Conservation (phyloP, 371 early-diverging fungal species). For the Dichotomocladium elegans region DNA sequence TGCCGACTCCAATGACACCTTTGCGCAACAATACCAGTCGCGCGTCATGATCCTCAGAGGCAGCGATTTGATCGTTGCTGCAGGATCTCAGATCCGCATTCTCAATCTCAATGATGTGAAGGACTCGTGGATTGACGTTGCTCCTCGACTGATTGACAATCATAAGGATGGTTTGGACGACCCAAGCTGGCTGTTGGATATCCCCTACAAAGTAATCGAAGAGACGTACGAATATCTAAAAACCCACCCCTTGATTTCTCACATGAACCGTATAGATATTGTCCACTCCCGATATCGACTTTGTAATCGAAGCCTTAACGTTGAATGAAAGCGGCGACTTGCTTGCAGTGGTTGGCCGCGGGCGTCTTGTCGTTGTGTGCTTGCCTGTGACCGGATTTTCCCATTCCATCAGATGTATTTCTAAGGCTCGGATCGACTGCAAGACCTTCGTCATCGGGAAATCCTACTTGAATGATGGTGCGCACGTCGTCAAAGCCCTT, state of each 20-base stretch:
- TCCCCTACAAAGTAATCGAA: slow-evolving; percentile 38
- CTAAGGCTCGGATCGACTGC: slow-evolving; percentile 1
- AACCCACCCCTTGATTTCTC: background rate
- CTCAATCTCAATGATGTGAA: slow-evolving; percentile 34
- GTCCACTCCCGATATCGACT: slow-evolving; percentile 34
- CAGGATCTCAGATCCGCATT: slow-evolving; percentile 28
- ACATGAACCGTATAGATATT: slow-evolving; percentile 18
- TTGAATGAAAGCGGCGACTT: slow-evolving; percentile 29
- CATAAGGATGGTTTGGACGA: background rate
- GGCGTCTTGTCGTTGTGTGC: slow-evolving; percentile 21
- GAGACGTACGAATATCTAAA: background rate
- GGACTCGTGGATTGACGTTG: slow-evolving; percentile 30
- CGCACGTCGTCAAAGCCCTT: slow-evolving; percentile 18
- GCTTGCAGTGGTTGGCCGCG: slow-evolving; percentile 27
- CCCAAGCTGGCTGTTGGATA: slow-evolving; percentile 23
- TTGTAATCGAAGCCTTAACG: slow-evolving; percentile 22
- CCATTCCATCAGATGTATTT: background rate
- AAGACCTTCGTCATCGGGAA: slow-evolving; percentile 13
- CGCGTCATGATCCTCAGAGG: slow-evolving; percentile 31
- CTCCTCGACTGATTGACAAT: slow-evolving; percentile 12
- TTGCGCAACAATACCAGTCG: slow-evolving; percentile 15
- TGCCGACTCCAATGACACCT: background rate
- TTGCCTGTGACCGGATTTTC: slow-evolving; percentile 28
- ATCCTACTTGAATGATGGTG: background rate
- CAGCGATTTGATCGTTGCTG: slow-evolving; percentile 36